Conservation (phyloP, 1,139 yeast genomes). For the Magnusiomyces suaveolens region DNA sequence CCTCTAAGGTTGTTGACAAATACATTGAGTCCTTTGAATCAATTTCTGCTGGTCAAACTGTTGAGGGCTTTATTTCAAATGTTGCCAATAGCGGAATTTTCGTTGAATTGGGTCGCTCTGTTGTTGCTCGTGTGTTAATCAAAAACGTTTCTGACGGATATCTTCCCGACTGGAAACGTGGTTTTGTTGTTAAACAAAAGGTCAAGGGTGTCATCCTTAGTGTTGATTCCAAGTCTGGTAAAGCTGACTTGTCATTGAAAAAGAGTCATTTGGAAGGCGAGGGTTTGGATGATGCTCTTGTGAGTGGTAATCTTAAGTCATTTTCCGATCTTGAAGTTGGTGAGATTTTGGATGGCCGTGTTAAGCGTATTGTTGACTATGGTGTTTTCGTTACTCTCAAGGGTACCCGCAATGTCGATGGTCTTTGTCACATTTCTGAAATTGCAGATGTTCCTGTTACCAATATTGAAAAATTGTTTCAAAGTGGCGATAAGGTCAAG, state of each 20-base stretch:
- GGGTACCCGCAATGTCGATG: slow-evolving; percentile 65
- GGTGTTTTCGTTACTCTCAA: slow-evolving; percentile 84
- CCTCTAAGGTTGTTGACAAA: slow-evolving; percentile 42
- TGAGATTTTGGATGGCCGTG: slow-evolving; percentile 62
- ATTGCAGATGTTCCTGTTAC: slow-evolving; percentile 63
- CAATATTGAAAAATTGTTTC: slow-evolving; percentile 50
- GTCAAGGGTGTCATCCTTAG: slow-evolving; percentile 67
- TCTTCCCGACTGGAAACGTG: slow-evolving; percentile 80
- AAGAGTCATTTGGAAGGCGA: slow-evolving; percentile 73
- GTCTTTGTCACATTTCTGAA: slow-evolving; percentile 80
- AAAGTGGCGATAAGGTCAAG: slow-evolving; percentile 83
- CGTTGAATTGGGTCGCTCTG: slow-evolving; percentile 61
- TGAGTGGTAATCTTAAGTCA: slow-evolving; percentile 33
- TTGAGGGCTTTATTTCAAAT: slow-evolving; percentile 70
- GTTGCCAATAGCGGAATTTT: slow-evolving; percentile 72
- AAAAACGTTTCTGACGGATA: slow-evolving; percentile 73
- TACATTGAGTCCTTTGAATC: slow-evolving; percentile 45
- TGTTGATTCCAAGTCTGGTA: slow-evolving; percentile 43
- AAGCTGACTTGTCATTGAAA: slow-evolving; percentile 69
- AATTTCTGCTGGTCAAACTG: slow-evolving; percentile 57
- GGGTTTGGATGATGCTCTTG: slow-evolving; percentile 7
- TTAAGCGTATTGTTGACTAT: slow-evolving; percentile 68
- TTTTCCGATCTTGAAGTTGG: slow-evolving; percentile 62
- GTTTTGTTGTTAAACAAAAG: slow-evolving; percentile 57
- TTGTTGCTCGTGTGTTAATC: slow-evolving; percentile 74